Percentiles rank a stretch among this genome's conserved stretches.
Conservation (phyloP, 139 green algal genomes). For the Gonium pectorale region DNA sequence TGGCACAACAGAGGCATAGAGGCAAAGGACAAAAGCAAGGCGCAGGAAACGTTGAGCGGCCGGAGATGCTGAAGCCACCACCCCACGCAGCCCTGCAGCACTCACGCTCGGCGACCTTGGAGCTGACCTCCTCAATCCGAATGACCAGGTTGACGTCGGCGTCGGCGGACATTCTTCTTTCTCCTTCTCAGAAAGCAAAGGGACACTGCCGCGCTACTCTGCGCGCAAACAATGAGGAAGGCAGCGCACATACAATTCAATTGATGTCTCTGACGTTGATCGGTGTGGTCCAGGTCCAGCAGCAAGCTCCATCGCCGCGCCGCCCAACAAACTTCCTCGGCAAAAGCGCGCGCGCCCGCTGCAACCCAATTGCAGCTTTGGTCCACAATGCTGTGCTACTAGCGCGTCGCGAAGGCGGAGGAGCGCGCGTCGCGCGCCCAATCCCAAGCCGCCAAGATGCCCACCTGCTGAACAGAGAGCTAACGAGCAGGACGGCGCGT, state of each 20-base stretch:
- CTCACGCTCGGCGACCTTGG: slow-evolving; percentile 44
- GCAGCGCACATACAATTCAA: not conserved
- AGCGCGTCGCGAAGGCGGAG: not conserved
- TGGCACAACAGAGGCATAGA: no score
- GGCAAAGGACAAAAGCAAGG: no score
- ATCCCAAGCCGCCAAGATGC: not conserved
- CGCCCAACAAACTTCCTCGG: not conserved
- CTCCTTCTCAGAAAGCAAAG: not conserved
- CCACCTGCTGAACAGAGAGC: slow-evolving; percentile 28
- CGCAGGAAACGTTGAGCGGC: no score
- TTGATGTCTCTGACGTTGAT: not conserved
- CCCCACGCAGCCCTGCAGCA: not conserved
- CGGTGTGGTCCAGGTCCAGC: not conserved
- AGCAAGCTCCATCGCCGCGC: not conserved
- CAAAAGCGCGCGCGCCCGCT: not conserved
- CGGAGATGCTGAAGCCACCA: no score
- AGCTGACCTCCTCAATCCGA: slow-evolving; percentile 43
- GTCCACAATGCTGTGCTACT: not conserved
- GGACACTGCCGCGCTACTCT: slow-evolving; percentile 22
- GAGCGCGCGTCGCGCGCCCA: not conserved
- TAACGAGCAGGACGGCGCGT: slow-evolving; percentile 30
- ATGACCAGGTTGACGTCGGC: slow-evolving; percentile 41
- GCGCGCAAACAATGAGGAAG: not conserved
- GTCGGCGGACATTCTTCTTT: slow-evolving; percentile 35
- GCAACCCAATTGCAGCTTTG: not conserved